Evolutionary conservation across 176 grass and related monocot species (phyloP), one percentile per base, ranked within the genome.

Genomic region (Saccharum spontaneum): DNA sequence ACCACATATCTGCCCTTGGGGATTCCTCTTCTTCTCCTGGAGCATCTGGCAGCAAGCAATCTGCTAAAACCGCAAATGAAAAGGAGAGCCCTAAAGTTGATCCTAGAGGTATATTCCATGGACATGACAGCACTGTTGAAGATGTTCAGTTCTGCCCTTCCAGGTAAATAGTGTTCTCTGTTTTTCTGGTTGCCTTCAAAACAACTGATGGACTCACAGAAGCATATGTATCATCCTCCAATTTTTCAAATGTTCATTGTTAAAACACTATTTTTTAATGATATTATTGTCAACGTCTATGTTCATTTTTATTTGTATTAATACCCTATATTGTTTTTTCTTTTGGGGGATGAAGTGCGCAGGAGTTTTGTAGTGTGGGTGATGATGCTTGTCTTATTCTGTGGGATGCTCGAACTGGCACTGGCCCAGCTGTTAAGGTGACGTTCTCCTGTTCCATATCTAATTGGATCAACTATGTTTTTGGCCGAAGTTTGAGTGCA

Each of bases 361-460:
- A 94, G 76, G 97, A 99, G 62, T 99, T 99, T 79, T 99, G 97
- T 92, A 99, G 97, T 69, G 93, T 99, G 22, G 90, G 97, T 57
- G 97, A 99, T 79, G 97, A 99, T 92, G 89, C 90, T 79, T 92
- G 93, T 73, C 93, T 99, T 84, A 96, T 99, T 94, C 84, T 99
- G 31, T 99, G 93, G 93, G 97, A 96, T 91, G 91, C 97, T 57
- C 91, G 93, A 80, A 86, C 81, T 91, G 93, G 97, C 74, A 94
- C 84, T 41, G 43, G 37, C 71, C 97, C 97, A 82, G 84, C 82
- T 89, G 91, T 96, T 74, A 99, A 99, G 93, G 97, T 99, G 66
- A 52, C 15, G 16, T 55, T 77, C 55, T 75, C 38, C 9, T 69
- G 55, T 82, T 79, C 55, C 22, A 0, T 8, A 60, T 72, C 69